Evolutionary conservation across 2,329 filamentous ascomycete genomes (phyloP).

Genomic region (Aspergillus nomiae): DNA sequence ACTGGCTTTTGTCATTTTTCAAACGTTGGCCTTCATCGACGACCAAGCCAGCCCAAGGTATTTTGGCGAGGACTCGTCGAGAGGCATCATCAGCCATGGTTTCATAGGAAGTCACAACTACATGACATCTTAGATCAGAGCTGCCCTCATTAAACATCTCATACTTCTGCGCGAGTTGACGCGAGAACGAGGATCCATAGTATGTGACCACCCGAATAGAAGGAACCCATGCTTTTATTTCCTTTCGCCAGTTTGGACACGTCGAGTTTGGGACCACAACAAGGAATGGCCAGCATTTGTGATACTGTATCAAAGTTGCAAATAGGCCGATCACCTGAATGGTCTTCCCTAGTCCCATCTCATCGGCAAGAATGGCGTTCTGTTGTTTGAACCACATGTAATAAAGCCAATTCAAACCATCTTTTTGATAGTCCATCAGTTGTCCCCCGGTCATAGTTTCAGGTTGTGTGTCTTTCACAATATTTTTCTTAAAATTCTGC

Average conservation of each 20-base stretch:
- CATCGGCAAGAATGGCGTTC: conserved; percentile 91
- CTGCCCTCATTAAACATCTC: conserved; percentile 73
- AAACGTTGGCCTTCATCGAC: conserved; percentile 94
- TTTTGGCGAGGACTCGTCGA: conserved; percentile 64
- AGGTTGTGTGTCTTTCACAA: conserved; percentile 73
- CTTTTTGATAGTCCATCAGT: conserved; percentile 90
- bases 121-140: conserved; percentile 77
- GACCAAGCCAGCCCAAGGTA: conserved; percentile 84
- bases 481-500: conserved; percentile 64
- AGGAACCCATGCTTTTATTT: conserved; percentile 93
- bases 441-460: conserved; percentile 72
- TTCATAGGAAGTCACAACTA: conserved; percentile 95
- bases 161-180: conserved; percentile 75
- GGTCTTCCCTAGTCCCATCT: conserved; percentile 98
- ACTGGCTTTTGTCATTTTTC: conserved; percentile 84
- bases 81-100: conserved; percentile 75
- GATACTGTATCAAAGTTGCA: conserved; percentile 68
- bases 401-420: conserved; percentile 93
- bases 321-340: conserved; percentile 88
- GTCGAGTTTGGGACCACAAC: conserved; percentile 94
- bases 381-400: conserved; percentile 81
- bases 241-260: conserved; percentile 94
- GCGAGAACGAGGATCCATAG: conserved; percentile 74
- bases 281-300: conserved; percentile 85
- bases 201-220: conserved; percentile 86